Evolutionary conservation across 768 basidiomycete genomes (phyloP), one percentile per base, ranked within the genome.

Genomic region (Calocybe gangraenosa): DNA sequence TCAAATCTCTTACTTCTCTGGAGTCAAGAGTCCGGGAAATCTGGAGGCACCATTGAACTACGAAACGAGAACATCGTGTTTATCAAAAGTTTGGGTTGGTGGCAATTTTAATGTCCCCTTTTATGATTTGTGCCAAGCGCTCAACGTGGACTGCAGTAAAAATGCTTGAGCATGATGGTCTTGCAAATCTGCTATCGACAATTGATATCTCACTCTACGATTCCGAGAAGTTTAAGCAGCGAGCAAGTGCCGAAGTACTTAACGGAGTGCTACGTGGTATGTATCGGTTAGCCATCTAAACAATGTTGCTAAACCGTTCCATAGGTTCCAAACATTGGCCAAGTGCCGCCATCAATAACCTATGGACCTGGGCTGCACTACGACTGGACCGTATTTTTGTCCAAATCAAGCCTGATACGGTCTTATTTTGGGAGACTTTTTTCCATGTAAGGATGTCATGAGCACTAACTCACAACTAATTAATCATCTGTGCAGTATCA

Each of bases 261-360:
- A 71, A 78, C 28, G 92, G 92, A 17, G 56, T 92, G 38, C 64
- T 89, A 44, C 77, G 92, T 50, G 92, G 87, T 84, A 58, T 42
- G 68, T 59, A 25, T 10, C 22, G 28, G 38, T 21, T 14, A 20
- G 15, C 23, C 28, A n/a, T 13, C 9, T 14, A n/a, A 7, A 5
- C 13, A n/a, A n/a, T 21, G 13, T 43, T 25, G 28, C 9, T 21
- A 35, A 37, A 44, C 13, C 38, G 19, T 21, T 17, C 17, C 18
- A 33, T 49, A 87, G 87, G 91, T 25, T 81, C 86, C 11, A 92
- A 92, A 62, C 88, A 94, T 57, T 95, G 93, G 92, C 68, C 78
- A 0, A 72, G 70, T 43, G 63, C 66, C 31, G 63, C 68, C 30
- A 70, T 73, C 20, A 65, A 76, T 39, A 62, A 65, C 31, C 62